Evolutionary conservation across 768 basidiomycete species (phyloP).

Genomic region (Gymnopilus junonius): DNA sequence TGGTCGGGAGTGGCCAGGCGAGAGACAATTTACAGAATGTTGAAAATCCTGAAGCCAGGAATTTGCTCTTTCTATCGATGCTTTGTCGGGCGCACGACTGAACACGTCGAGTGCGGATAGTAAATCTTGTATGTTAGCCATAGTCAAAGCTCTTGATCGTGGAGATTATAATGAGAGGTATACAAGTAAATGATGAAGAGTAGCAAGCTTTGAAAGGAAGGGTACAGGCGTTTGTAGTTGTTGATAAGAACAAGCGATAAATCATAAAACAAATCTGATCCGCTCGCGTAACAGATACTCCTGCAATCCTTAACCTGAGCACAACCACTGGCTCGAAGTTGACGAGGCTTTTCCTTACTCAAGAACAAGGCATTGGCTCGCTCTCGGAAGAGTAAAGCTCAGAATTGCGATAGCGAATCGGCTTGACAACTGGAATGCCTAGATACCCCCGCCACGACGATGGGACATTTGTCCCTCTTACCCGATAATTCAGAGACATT

Average conservation of each 20-base stretch:
- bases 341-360: too few relatives aligned
- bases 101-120: conserved; percentile 83
- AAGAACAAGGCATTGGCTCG: too few relatives aligned
- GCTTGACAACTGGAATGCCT: too few relatives aligned
- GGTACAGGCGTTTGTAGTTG: conserved; percentile 37
- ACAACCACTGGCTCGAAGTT: too few relatives aligned
- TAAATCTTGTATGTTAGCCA: conserved; percentile 74
- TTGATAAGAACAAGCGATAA: conserved; percentile 37
- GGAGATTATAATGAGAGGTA: conserved; percentile 11
- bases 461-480: too few relatives aligned
- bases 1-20: conserved; percentile 67
- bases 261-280: conserved; percentile 12
- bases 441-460: too few relatives aligned
- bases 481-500: too few relatives aligned
- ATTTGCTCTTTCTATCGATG: conserved; percentile 85
- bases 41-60: conserved; percentile 98
- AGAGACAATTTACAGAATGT: conserved; percentile 93
- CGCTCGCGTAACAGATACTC: background rate
- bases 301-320: too few relatives aligned
- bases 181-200: conserved; percentile 18
- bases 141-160: conserved; percentile 34
- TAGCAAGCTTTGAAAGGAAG: conserved; percentile 13
- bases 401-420: too few relatives aligned
- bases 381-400: too few relatives aligned
- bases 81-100: conserved; percentile 79